Conservation (phyloP, 2,329 filamentous ascomycete species). For the Epichloe scottii region DNA sequence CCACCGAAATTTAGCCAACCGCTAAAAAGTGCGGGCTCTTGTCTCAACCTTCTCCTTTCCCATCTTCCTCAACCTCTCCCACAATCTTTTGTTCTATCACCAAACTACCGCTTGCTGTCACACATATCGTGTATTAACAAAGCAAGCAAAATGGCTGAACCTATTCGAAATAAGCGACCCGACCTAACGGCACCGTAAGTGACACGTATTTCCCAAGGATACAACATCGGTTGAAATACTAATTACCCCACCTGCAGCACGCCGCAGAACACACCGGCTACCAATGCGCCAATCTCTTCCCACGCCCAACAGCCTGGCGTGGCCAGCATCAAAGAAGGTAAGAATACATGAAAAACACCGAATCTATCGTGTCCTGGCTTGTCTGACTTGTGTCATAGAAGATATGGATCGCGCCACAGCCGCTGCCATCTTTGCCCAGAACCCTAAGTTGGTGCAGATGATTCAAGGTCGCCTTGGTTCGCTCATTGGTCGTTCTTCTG, state of each 20-base stretch:
- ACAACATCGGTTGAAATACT: conserved; percentile 16
- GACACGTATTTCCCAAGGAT: conserved; percentile 7
- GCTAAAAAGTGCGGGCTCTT: conserved; percentile 20
- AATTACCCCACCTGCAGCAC: conserved; percentile 52
- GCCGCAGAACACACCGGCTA: conserved; percentile 94
- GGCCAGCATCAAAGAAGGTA: conserved; percentile 95
- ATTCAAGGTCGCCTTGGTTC: conserved; percentile 93
- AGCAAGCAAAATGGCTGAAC: conserved; percentile 43
- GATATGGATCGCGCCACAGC: conserved; percentile 78
- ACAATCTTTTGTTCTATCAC: conserved; percentile 17
- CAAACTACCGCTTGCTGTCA: conserved; percentile 11
- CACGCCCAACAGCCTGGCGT: conserved; percentile 93
- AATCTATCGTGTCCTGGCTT: background rate
- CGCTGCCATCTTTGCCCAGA: conserved; percentile 87
- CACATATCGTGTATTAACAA: background rate
- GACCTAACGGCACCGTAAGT: conserved; percentile 49
- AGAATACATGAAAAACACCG: conserved; percentile 20
- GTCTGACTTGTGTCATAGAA: conserved; percentile 42
- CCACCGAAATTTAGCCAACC: conserved; percentile 28
- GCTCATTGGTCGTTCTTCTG: conserved; percentile 88
- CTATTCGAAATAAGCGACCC: conserved; percentile 50
- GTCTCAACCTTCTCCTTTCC: conserved; percentile 20
- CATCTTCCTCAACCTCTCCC: conserved; percentile 14
- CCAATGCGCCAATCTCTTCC: conserved; percentile 92
- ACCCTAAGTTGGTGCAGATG: conserved; percentile 90